These are phyloP conservation scores for Gnaphalium uliginosum DNA, from an alignment of 129 eudicot species.

Conservation along the genomic window DNA sequence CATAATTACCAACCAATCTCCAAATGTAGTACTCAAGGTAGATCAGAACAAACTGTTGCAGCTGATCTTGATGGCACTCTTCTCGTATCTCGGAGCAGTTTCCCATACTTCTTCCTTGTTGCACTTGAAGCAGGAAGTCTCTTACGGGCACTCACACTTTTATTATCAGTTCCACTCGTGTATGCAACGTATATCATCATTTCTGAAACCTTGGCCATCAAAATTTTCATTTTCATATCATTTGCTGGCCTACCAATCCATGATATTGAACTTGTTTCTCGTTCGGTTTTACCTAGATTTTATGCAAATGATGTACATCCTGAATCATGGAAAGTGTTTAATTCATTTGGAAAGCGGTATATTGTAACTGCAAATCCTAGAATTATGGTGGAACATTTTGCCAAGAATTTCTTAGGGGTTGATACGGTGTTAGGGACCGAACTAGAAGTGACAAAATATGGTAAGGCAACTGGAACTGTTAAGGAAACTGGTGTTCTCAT, in stretches of 20 bases:
- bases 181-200: slow-evolving; percentile 39
- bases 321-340: slow-evolving; percentile 73
- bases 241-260: slow-evolving; percentile 53
- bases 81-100: slow-evolving; percentile 51
- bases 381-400: slow-evolving; percentile 80
- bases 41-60: slow-evolving; percentile 64
- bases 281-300: slow-evolving; percentile 80
- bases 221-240: slow-evolving; percentile 56
- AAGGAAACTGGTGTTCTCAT: slow-evolving; percentile 65
- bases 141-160: slow-evolving; percentile 49
- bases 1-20: slow-evolving; percentile 45
- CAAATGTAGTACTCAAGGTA: slow-evolving; percentile 38
- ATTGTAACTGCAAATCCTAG: slow-evolving; percentile 78
- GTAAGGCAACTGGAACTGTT: slow-evolving; percentile 81
- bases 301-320: slow-evolving; percentile 77
- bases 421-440: slow-evolving; percentile 89
- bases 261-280: slow-evolving; percentile 65
- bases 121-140: slow-evolving; percentile 89
- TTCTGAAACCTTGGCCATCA: slow-evolving; percentile 48
- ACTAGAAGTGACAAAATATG: slow-evolving; percentile 53
- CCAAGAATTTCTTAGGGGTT: slow-evolving; percentile 59
- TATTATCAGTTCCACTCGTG: slow-evolving; percentile 55
- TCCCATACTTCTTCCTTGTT: slow-evolving; percentile 75
- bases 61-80: slow-evolving; percentile 81
- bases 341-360: slow-evolving; percentile 70